These are phyloP conservation scores for Candida oleophila DNA, from an alignment of 805 yeast genomes.

Conservation along the genomic window DNA sequence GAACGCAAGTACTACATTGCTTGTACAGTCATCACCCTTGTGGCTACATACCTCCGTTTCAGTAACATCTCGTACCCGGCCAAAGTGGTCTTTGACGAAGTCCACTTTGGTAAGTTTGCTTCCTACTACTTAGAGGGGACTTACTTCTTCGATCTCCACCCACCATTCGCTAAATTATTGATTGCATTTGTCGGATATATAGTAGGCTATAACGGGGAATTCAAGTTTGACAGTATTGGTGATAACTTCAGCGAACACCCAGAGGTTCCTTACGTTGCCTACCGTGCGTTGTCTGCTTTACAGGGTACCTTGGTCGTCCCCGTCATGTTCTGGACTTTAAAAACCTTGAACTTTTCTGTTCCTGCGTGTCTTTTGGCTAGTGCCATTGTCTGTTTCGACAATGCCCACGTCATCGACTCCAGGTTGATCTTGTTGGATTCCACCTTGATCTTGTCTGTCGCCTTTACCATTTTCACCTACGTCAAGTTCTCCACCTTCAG, in stretches of 20 bases:
- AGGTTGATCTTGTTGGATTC: slow-evolving; percentile 91
- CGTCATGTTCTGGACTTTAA: slow-evolving; percentile 76
- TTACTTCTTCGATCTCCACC: slow-evolving; percentile 94
- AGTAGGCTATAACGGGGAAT: slow-evolving; percentile 87
- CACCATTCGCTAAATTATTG: slow-evolving; percentile 93
- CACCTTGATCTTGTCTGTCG: slow-evolving; percentile 79
- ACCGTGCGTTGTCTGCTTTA: slow-evolving; percentile 76
- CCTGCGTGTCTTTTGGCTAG: slow-evolving; percentile 79
- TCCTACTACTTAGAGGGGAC: slow-evolving; percentile 84
- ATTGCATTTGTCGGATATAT: slow-evolving; percentile 89
- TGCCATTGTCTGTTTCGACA: slow-evolving; percentile 75
- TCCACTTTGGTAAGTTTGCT: slow-evolving; percentile 84
- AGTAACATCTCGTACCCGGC: slow-evolving; percentile 60
- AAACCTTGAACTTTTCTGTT: slow-evolving; percentile 78
- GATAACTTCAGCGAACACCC: slow-evolving; percentile 67
- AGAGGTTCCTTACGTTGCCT: slow-evolving; percentile 82
- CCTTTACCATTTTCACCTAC: slow-evolving; percentile 74
- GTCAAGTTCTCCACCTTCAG: slow-evolving; percentile 74
- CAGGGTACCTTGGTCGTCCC: slow-evolving; percentile 84
- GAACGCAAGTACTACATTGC: slow-evolving; percentile 29
- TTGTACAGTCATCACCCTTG: slow-evolving; percentile 34
- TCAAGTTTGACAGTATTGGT: slow-evolving; percentile 89
- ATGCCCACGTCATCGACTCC: slow-evolving; percentile 88
- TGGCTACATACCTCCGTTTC: slow-evolving; percentile 57
- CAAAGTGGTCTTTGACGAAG: slow-evolving; percentile 84